These are phyloP conservation scores for Paxillus rubicundulus DNA, from an alignment of 768 basidiomycete species.

Conservation along the genomic window DNA sequence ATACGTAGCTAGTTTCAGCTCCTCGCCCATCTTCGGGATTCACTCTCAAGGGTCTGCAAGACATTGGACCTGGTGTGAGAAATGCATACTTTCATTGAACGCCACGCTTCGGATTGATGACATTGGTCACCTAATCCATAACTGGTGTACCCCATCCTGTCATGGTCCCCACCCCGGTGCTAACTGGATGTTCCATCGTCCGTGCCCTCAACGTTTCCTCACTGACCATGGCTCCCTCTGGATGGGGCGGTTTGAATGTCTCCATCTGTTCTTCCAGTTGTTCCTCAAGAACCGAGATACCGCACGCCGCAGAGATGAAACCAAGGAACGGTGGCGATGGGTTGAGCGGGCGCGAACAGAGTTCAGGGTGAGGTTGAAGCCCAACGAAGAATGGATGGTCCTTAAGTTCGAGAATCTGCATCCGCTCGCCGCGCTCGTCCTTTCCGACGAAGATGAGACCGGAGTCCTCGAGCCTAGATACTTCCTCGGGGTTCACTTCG, in stretches of 20 bases:
- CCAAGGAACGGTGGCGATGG: slow-evolving; percentile 98
- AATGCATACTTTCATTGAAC: neutral
- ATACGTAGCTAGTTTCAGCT: no score
- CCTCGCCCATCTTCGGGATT: no score
- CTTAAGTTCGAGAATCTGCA: slow-evolving; percentile 91
- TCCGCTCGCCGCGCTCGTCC: slow-evolving; percentile 94
- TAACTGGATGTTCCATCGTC: slow-evolving; percentile 30
- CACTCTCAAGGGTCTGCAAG: no score
- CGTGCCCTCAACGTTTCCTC: slow-evolving; percentile 53
- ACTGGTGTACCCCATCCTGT: slow-evolving; percentile 22
- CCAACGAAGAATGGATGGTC: slow-evolving; percentile 95
- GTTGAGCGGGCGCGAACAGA: slow-evolving; percentile 96
- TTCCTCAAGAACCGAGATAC: slow-evolving; percentile 54
- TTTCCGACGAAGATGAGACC: slow-evolving; percentile 83
- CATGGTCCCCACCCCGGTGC: slow-evolving; percentile 15
- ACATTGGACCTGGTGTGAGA: no score
- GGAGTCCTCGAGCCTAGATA: slow-evolving; percentile 63
- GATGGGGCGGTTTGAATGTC: slow-evolving; percentile 72
- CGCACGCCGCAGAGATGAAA: slow-evolving; percentile 80
- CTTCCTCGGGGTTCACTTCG: slow-evolving; percentile 91
- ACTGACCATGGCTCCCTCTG: slow-evolving; percentile 67
- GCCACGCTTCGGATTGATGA: no score
- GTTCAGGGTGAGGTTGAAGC: slow-evolving; percentile 96
- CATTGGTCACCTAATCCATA: slow-evolving; percentile 9
- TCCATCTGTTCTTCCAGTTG: slow-evolving; percentile 67